Evolutionary conservation across 495 filamentous ascomycete species (phyloP), one percentile per base, ranked within the genome.

Genomic region (Mytilinidion resinicola): DNA sequence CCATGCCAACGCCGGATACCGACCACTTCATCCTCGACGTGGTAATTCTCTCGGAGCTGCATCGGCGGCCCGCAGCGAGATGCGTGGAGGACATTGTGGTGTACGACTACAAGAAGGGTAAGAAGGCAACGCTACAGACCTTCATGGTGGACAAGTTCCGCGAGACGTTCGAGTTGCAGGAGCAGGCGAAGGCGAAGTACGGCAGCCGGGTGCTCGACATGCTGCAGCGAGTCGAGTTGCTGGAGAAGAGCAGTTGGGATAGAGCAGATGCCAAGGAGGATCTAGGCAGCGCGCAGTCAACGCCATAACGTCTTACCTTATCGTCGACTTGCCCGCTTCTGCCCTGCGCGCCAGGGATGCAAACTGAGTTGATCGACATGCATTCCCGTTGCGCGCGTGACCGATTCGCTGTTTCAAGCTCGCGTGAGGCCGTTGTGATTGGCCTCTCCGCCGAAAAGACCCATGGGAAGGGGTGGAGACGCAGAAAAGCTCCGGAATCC

Each of bases 61-160:
- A 89, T 62, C 84, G 85, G 65, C 80, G 93, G 14, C 78, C 84
- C n/a, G 87, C 89, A 1, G 90, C 91, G 20, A 73, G 84, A 38
- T 87, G 89, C 56, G 73, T 83, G 15, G 93, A 96, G 73, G 89
- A 95, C 62, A 82, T 90, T 49, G 86, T 92, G 3, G 74, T 90
- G 0, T 96, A 95, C 72, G 87, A 96, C 72, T 96, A 96, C 70
- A 74, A 70, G 46, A 69, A 69, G 14, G 80, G 75, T 17, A 72
- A 72, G 44, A 87, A 85, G 68, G 73, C 76, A 0, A 63, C 76
- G 39, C 73, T 96, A 60, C 82, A 82, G 38, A 70, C 71, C 0
- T 96, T 89, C 61, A 81, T 92, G 74, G 65, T 82, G 39, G 74
- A 81, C 1, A 74, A 83, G 46, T 88, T 96, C 57, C 70, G 76